Conservation (phyloP, 352 stramenopile genomes). For the Phytophthora ramorum region DNA sequence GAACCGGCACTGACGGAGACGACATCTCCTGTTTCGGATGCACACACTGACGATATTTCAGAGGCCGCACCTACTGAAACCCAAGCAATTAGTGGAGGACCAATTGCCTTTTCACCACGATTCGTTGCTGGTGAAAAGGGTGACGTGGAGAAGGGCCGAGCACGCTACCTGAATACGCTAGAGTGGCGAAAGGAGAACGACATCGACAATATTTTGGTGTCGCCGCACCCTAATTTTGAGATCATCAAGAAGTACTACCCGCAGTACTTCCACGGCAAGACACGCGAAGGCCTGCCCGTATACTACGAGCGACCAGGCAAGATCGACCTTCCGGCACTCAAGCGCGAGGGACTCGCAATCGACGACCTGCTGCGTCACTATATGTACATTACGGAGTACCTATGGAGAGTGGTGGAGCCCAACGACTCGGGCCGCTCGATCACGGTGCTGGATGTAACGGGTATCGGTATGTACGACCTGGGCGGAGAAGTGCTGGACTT, state of each 20-base stretch:
- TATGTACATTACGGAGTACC: slow-evolving; percentile 94
- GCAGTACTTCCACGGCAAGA: slow-evolving; percentile 90
- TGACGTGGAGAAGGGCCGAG: slow-evolving; percentile 78
- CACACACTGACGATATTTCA: slow-evolving; percentile 15
- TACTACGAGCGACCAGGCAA: slow-evolving; percentile 90
- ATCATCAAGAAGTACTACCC: slow-evolving; percentile 94
- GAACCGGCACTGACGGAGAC: slow-evolving; percentile 32
- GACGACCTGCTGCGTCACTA: slow-evolving; percentile 91
- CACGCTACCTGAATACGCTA: slow-evolving; percentile 79
- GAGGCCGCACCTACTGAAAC: slow-evolving; percentile 15
- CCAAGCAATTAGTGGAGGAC: slow-evolving; percentile 58
- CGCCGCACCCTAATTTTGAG: slow-evolving; percentile 80
- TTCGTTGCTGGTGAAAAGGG: slow-evolving; percentile 89
- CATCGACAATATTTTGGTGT: slow-evolving; percentile 90
- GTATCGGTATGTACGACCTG: slow-evolving; percentile 90
- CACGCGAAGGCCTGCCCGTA: slow-evolving; percentile 74
- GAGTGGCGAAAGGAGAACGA: slow-evolving; percentile 88
- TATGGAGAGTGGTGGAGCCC: slow-evolving; percentile 87
- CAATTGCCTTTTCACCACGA: slow-evolving; percentile 75
- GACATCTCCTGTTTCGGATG: slow-evolving; percentile 32
- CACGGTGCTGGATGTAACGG: slow-evolving; percentile 85
- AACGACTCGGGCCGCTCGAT: slow-evolving; percentile 76
- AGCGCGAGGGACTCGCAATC: slow-evolving; percentile 87
- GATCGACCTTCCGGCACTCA: slow-evolving; percentile 87
- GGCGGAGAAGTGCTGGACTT: slow-evolving; percentile 90